Base-by-base conservation (phyloP, 495 filamentous ascomycete species). In the Letharia columbiana region DNA sequence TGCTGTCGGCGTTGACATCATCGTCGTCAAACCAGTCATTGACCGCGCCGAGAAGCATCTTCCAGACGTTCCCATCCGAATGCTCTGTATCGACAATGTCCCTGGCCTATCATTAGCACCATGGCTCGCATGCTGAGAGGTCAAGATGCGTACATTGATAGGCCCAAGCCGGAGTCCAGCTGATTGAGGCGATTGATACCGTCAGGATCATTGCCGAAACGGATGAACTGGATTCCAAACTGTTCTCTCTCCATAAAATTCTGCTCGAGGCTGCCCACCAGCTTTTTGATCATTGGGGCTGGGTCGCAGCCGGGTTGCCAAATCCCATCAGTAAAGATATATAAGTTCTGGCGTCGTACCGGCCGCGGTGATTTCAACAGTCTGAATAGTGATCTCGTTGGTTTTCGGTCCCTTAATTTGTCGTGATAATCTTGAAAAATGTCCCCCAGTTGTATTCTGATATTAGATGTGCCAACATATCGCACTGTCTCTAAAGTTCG, bases 191-290 rank as follows among this genome's bases (percentile, higher is more conserved):
- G 67, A 49, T 57, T 42, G 41, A 62, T 70, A 11, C 73, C 76
- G 23, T 62, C 66, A 42, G 63, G 33, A 58, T 75, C 66, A 41
- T 78, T 66, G 15, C 77, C 78, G 62, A 79, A 79, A 4, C 73
- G 74, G 54, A 80, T 75, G 70, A 79, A 78, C 62, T 79, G 74
- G 49, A 80, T 73, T 9, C 72, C 75, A 58, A 76, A 68, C 57
- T 74, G 68, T 33, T 67, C 66, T 35, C 67, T 63, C 20, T 67
- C 67, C 15, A 73, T 45, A 0, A 67, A 57, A 10, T 73, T 37
- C 18, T 64, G 18, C 20, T 40, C 13, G 3, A 67, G 60, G 50
- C 73, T 71, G 4, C 70, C 44, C 1, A 73, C 71, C 28, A 77
- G 63, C 59, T 64, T 57, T 50, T 50, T 42, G 10, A 79, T 74